Base-by-base conservation (phyloP, 352 stramenopile genomes). In the Globisporangium mamillatum region DNA sequence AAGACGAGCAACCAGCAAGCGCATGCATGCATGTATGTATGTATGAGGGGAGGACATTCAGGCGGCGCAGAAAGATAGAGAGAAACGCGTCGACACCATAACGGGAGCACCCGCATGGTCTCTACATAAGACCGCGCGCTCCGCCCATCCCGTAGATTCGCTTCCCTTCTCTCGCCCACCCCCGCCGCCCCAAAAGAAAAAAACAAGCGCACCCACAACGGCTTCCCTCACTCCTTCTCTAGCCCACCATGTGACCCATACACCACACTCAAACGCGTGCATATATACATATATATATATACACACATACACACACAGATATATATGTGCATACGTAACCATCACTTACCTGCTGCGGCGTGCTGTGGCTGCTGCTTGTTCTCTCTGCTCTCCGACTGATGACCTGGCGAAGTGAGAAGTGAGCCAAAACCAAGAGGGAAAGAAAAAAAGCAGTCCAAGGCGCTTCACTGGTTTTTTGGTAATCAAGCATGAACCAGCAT, bases 341-440 rank as follows among this genome's bases (percentile, higher is more conserved):
- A 6, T 27, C 5, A 12, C 41, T 46, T 46, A 56, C 60, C 32
- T 59, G 12, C 12, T 46, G 38, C 0, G 36, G 36, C 24, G 52
- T 16, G 50, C 50, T 18, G 29, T 32, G 14, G 53, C 25, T 59
- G 53, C 24, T 59, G 53, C 25, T 29, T 56, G 24, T 56, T 55
- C 38, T 56, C 38, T 56, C 29, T 44, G 22, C 44, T 52, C 44
- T 52, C 44, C 44, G 6, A 52, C 44, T 52, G 44, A 22, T 52
- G 44, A 52, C 16, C 44, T 29, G 57, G 36, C 57, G 57, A 62
- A 52, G 57, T 62, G 57, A 48, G 57, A 32, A 32, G 29, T 32
- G 29, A 32, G 29, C 46, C 48, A 16, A 55, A 55, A 29, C 48
- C 48, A 55, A 55, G 27, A 55, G 48, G 32, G 66, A 71, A 71